Percentiles rank a stretch among this genome's conserved stretches.
Conservation (phyloP, 352 stramenopile species). For the Phytophthora pistaciae region DNA sequence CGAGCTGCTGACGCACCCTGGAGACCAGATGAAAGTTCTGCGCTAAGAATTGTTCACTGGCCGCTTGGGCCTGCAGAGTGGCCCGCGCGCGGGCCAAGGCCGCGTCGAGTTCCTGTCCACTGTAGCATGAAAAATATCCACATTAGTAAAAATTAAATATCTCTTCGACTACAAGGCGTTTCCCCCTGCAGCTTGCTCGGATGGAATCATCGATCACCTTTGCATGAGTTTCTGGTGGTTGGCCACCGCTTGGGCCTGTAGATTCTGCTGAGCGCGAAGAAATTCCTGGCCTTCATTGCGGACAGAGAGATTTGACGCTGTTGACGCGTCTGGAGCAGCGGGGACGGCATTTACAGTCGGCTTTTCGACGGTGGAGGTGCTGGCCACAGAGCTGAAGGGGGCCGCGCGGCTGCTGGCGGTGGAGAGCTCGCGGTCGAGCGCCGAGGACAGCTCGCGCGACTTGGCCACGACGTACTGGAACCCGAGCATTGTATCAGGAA, state of each 20-base stretch:
- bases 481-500: conserved; percentile 49
- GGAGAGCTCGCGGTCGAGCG: conserved; percentile 56
- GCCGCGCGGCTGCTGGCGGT: conserved; percentile 25
- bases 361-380: conserved; percentile 8
- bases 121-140: conserved; percentile 25
- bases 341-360: conserved; percentile 11
- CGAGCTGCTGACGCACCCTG: conserved; percentile 62
- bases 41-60: conserved; percentile 73
- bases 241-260: conserved; percentile 35
- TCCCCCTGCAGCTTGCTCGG: conserved; percentile 9
- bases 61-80: conserved; percentile 64
- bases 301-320: not conserved
- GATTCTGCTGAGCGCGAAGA: conserved; percentile 46
- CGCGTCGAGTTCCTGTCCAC: conserved; percentile 59
- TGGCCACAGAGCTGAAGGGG: conserved; percentile 6
- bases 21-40: conserved; percentile 73
- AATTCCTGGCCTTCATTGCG: conserved; percentile 56
- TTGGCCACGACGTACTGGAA: conserved; percentile 85
- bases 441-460: conserved; percentile 74
- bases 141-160: conserved; percentile 23
- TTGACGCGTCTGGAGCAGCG: conserved; percentile 7
- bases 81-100: conserved; percentile 50
- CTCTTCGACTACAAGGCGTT: conserved; percentile 7
- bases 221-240: conserved; percentile 58
- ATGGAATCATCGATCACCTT: conserved; percentile 36